Evolutionary conservation across 2,329 filamentous ascomycete species (phyloP).

Genomic region (Dothistroma septosporum): DNA sequence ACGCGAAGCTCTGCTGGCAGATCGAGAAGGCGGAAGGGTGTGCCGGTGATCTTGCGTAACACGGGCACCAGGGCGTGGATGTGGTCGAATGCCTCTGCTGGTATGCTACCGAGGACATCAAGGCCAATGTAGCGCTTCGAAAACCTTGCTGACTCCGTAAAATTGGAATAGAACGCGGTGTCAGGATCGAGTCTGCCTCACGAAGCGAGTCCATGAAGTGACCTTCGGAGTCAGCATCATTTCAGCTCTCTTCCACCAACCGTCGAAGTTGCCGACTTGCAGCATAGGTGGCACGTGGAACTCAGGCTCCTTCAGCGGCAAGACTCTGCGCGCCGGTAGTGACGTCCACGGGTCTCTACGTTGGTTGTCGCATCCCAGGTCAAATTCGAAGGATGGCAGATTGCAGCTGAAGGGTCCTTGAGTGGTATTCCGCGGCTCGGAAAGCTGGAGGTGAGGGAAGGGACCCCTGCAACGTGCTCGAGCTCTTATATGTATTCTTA

Average conservation of each 20-base stretch:
- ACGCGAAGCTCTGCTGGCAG: background rate
- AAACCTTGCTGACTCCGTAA: background rate
- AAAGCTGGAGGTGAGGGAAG: no score
- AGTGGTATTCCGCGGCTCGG: no score
- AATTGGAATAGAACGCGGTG: background rate
- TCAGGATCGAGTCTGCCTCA: background rate
- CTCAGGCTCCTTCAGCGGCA: background rate
- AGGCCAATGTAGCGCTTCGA: background rate
- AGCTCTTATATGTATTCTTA: no score
- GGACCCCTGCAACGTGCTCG: no score
- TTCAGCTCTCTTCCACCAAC: background rate
- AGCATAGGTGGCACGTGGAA: background rate
- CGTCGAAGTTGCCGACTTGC: background rate
- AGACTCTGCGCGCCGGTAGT: background rate
- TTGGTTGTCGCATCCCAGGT: no score
- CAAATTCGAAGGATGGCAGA: no score
- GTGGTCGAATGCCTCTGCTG: background rate
- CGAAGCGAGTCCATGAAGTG: background rate
- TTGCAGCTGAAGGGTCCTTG: no score
- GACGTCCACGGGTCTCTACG: no score
- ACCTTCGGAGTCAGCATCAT: background rate
- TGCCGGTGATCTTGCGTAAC: background rate
- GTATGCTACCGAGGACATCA: background rate
- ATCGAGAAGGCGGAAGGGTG: background rate
- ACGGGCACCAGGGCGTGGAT: background rate